Base-by-base conservation (phyloP, 768 basidiomycete genomes). In the Pleurotus pulmonarius region DNA sequence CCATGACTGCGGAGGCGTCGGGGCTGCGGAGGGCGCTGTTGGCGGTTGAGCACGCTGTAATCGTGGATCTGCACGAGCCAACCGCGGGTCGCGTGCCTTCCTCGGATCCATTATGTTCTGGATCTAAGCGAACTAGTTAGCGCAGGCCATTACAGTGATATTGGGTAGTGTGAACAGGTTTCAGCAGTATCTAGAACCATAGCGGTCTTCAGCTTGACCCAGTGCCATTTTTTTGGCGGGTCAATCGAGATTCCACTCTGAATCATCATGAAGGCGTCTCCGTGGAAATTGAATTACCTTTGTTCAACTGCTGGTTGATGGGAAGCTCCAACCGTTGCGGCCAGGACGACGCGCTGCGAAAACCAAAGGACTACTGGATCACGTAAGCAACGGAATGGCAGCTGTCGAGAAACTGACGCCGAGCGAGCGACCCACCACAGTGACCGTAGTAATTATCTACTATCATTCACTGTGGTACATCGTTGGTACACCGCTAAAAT, bases 141-240 rank as follows among this genome's bases (percentile, higher is more conserved):
- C 48, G 62, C 24, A 61, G 52, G 45, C 64, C 43, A 64, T 5
- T 49, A 46, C 26, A 54, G 26, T 51, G 39, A 56, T 39, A 56
- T 49, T 39, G 26, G 55, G 48, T 56, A 56, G 61, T 46, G 34
- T 56, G 45, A 56, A 49, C 68, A 67, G 59, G 75, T 73, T 72
- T 93, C 91, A 94, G 90, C 83, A 94, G 91, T 94, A 94, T 93
- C 91, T 85, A 79, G 90, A 91, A 90, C 89, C 83, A 75, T 76
- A 65, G 59, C 67, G 73, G 89, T 92, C 91, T 81, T 77, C 90
- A 81, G 67, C 60, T 80, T 81, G 74, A 88, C 86, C 88, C 87
- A 72, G 61, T 63, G 58, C 54, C 57, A 56, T 34, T 61, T 59
- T 59, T 54, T 64, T 68, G 61, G 70, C 72, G 78, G 88, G 83